These are phyloP conservation scores for Epichloe festucae DNA, from an alignment of 2,329 filamentous ascomycete genomes.

Conservation along the genomic window DNA sequence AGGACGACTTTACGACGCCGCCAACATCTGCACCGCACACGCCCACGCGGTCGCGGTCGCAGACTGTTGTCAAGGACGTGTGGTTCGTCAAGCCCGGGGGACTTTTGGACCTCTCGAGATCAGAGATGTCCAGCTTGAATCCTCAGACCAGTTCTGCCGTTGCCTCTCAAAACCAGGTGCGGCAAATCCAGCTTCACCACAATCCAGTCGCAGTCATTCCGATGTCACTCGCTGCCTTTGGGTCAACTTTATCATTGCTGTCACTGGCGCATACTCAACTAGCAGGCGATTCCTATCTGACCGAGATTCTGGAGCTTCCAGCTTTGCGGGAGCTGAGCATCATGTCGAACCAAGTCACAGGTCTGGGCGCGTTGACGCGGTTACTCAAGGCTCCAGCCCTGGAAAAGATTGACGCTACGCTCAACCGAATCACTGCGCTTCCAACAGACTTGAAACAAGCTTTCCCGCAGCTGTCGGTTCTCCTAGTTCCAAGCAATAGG, in stretches of 20 bases:
- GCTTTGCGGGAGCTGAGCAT: conserved; percentile 67
- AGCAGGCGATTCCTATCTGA: conserved; percentile 50
- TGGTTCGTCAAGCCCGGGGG: conserved; percentile 49
- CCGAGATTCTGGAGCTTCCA: conserved; percentile 54
- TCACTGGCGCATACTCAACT: conserved; percentile 67
- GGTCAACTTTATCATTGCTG: conserved; percentile 55
- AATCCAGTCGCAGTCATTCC: conserved; percentile 65
- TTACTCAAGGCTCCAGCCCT: conserved; percentile 62
- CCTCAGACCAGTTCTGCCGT: conserved; percentile 43
- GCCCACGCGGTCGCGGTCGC: conserved; percentile 33
- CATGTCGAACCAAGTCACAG: conserved; percentile 58
- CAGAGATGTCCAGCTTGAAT: conserved; percentile 47
- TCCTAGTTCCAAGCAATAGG: conserved; percentile 70
- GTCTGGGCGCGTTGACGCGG: conserved; percentile 50
- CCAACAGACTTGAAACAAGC: conserved; percentile 47
- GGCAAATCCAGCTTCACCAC: conserved; percentile 56
- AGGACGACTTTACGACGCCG: conserved; percentile 42
- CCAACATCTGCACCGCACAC: conserved; percentile 40
- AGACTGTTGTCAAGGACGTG: conserved; percentile 30
- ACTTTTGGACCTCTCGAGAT: conserved; percentile 57
- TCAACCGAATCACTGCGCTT: conserved; percentile 65
- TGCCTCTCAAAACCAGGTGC: conserved; percentile 37
- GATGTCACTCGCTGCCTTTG: conserved; percentile 55
- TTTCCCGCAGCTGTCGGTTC: conserved; percentile 57
- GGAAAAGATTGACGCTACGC: conserved; percentile 65